phyloP scores from a whole-genome alignment of 192 early-diverging fungal genomes.

The Glomus cerebriforme region DNA sequence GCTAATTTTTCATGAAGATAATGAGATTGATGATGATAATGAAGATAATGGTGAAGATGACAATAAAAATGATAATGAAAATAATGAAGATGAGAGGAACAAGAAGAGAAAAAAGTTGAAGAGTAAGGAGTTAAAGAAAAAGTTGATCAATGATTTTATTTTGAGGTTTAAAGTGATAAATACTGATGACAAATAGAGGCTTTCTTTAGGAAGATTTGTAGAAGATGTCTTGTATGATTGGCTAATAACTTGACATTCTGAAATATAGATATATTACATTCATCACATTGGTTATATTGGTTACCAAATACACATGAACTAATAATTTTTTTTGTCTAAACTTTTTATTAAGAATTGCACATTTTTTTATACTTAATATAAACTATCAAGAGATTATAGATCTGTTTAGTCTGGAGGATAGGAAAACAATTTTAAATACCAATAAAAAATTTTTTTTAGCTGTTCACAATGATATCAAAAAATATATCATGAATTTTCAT shows the following conservation, averaged over 20 bases:
- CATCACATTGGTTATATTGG: conserved; percentile 12
- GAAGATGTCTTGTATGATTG: conserved; percentile 28
- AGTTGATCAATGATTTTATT: conserved; percentile 1
- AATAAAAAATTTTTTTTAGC: not conserved
- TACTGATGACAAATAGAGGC: conserved; percentile 12
- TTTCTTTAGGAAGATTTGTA: conserved; percentile 18
- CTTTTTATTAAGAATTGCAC: conserved; percentile 4
- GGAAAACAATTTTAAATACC: conserved; percentile 11
- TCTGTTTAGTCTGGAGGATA: conserved; percentile 15
- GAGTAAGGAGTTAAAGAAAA: conserved; percentile 19
- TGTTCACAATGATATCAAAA: not conserved
- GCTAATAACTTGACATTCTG: not conserved
- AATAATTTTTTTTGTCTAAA: conserved; percentile 19
- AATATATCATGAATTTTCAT: conserved; percentile 10
- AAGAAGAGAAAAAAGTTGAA: not conserved
- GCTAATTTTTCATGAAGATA: conserved; percentile 12
- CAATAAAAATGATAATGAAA: not conserved
- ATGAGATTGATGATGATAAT: not conserved
- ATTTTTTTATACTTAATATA: conserved; percentile 10
- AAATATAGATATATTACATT: conserved; percentile 19
- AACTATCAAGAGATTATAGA: conserved; percentile 17
- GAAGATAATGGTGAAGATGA: not conserved
- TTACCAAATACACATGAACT: conserved; percentile 6
- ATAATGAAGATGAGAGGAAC: not conserved
- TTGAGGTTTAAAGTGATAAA: conserved; percentile 10